These are phyloP conservation scores for Cylindrotheca fusiformis DNA, from an alignment of 108 stramenopile species.

Conservation along the genomic window DNA sequence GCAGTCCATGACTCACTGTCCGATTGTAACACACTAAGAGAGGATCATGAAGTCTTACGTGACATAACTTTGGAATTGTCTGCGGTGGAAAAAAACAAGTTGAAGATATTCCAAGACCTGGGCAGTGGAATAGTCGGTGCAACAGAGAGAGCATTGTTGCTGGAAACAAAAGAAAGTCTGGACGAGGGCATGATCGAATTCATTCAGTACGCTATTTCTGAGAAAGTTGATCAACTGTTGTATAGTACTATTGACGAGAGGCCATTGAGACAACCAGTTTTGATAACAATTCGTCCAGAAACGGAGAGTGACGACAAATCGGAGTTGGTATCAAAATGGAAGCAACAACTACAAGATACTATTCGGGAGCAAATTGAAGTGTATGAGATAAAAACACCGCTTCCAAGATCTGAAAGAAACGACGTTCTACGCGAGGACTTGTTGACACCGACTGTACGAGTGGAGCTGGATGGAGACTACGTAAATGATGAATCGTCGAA, in stretches of 20 bases:
- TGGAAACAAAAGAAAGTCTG: not conserved
- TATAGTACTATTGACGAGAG: not conserved
- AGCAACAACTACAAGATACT: not conserved
- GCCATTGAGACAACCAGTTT: not conserved
- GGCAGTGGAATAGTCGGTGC: not conserved
- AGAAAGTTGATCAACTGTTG: not conserved
- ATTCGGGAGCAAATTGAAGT: not conserved
- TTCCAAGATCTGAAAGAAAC: not conserved
- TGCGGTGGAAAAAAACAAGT: no score
- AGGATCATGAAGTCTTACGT: no score
- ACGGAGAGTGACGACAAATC: not conserved
- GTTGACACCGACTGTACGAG: constrained; percentile 25
- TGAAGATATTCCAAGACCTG: no score
- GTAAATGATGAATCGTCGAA: constrained; percentile 22
- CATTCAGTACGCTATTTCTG: not conserved
- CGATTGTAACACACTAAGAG: no score
- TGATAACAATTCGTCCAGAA: not conserved
- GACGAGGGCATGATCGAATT: not conserved
- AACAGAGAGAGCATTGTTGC: not conserved
- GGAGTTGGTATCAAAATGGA: no score
- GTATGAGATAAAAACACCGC: not conserved
- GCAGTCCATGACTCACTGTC: not conserved
- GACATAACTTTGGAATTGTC: no score
- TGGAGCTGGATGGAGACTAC: constrained; percentile 54
- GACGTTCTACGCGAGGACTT: not conserved